Evolutionary conservation across 2,329 filamentous ascomycete species (phyloP).

Genomic region (Teratosphaeria epicoccoides): DNA sequence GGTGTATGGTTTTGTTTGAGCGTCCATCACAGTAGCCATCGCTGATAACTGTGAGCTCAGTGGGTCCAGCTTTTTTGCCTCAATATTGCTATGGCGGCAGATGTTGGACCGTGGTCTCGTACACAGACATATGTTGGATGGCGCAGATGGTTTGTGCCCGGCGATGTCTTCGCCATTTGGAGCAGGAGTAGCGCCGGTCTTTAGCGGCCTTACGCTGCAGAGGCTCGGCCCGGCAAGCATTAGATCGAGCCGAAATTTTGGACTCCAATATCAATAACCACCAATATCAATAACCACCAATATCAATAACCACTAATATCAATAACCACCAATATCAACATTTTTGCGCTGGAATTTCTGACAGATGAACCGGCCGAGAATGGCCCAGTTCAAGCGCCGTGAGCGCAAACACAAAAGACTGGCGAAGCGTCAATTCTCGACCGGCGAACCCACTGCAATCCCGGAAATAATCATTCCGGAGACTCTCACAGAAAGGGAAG

Average conservation of each 20-base stretch:
- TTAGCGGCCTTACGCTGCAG: neutral
- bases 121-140: no score
- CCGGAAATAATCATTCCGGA: slow-evolving; percentile 36
- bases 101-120: no score
- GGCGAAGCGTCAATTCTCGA: slow-evolving; percentile 44
- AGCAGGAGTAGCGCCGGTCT: neutral
- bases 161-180: no score
- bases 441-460: slow-evolving; percentile 45
- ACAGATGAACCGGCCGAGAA: neutral
- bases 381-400: slow-evolving; percentile 37
- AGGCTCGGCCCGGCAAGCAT: neutral
- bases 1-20: neutral
- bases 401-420: slow-evolving; percentile 54
- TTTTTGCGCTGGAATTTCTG: neutral
- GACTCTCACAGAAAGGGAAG: slow-evolving; percentile 44
- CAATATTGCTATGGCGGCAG: no score
- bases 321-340: no score
- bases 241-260: neutral
- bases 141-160: no score
- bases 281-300: no score
- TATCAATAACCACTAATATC: no score
- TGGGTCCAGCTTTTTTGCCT: no score
- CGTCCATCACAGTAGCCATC: neutral
- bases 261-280: neutral
- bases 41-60: neutral